Base-by-base conservation (phyloP, 179 eudicot genomes). In the Spergularia azorica region DNA sequence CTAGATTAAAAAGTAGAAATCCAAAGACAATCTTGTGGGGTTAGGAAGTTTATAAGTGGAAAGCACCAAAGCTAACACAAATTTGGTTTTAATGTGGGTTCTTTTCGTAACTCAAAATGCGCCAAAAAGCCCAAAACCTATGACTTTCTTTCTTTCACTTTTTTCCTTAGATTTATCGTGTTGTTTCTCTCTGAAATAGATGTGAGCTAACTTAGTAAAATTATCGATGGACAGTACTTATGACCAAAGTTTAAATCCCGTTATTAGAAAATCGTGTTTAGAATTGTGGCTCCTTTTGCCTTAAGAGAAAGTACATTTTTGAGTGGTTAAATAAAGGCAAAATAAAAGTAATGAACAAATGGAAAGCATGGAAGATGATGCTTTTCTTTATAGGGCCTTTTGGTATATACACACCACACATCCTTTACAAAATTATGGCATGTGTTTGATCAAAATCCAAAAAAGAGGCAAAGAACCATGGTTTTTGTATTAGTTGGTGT, bases 301-400 rank as follows among this genome's bases (percentile, higher is more conserved):
- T 26, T 26, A 26, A 26, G 32, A 26, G 32, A 26, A 26, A 26
- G 32, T 26, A 26, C 32, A 26, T 26, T 39, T 65, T 65, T 38
- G 20, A 50, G 69, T 65, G 21, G 17, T 38, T 65, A 14, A 39
- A 63, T n/a, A 67, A 67, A 46, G 50, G 64, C 6, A 38, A 46
- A 41, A 46, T 62, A 43, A 21, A 59, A 60, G 63, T 36, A 20
- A 59, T 41, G 51, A 57, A 56, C 51, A 26, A 60, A 26, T 62
- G 14, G 51, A 70, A 77, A 70, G 41, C 58, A 70, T 2, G 58
- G 70, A 54, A 55, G 72, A 17, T 71, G 55, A 54, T 79, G 74
- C 82, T 74, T 73, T 74, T 39, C 75, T 79, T 79, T 74, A 8
- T 20, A 18, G 43, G 26, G 51, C 64, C 73, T 74, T 74, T 74